Conservation (phyloP, 2,329 filamentous ascomycete genomes). For the Lasiodiplodia theobromae region DNA sequence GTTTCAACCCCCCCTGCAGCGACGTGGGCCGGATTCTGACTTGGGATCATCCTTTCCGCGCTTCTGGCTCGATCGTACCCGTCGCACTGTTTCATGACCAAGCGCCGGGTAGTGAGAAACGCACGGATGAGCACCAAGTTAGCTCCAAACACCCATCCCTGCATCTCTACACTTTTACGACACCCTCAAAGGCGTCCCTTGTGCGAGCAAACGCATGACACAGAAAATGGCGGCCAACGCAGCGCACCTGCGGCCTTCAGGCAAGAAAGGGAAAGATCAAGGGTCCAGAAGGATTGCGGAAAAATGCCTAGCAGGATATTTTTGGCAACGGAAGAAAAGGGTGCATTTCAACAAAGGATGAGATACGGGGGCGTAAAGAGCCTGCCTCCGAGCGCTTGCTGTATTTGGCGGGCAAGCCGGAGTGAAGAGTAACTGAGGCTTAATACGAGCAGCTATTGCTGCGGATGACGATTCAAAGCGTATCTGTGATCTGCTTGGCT, state of each 20-base stretch:
- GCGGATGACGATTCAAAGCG: not conserved
- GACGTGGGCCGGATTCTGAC: too few relatives aligned
- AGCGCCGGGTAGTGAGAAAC: too few relatives aligned
- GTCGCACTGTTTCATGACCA: too few relatives aligned
- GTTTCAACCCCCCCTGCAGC: not conserved
- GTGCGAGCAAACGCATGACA: too few relatives aligned
- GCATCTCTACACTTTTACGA: too few relatives aligned
- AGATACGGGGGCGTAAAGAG: not conserved
- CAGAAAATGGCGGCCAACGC: too few relatives aligned
- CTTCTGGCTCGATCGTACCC: not conserved
- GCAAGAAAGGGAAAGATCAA: not conserved
- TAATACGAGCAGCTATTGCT: slow-evolving; percentile 5
- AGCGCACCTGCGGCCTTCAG: too few relatives aligned
- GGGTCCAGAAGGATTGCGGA: not conserved
- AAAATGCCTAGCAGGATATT: not conserved
- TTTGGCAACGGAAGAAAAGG: not conserved
- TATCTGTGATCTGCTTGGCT: not conserved
- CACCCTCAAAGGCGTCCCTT: too few relatives aligned
- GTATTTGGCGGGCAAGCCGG: not conserved
- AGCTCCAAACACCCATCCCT: too few relatives aligned
- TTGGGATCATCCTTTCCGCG: not conserved
- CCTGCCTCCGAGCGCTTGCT: slow-evolving; percentile 1
- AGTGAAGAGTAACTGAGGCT: not conserved
- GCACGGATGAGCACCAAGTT: too few relatives aligned
- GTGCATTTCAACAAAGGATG: not conserved